Conservation (phyloP, 768 basidiomycete species). For the Pisolithus tinctorius region DNA sequence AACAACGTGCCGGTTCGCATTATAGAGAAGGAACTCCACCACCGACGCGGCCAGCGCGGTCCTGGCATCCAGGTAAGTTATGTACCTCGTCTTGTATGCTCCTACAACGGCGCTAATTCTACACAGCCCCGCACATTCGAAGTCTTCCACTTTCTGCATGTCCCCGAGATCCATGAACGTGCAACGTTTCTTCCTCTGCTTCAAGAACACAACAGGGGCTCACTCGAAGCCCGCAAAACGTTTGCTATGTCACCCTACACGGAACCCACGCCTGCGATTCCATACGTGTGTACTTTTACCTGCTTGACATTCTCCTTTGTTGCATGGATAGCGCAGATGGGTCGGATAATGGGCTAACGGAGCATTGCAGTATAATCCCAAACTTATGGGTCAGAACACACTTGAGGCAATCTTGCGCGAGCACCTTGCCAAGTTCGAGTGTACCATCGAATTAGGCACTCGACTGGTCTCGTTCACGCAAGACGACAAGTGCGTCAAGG, state of each 20-base stretch:
- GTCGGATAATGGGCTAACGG: not conserved
- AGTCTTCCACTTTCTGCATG: conserved; percentile 33
- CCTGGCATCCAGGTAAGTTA: not conserved
- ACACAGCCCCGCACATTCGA: conserved; percentile 39
- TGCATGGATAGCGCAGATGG: too few relatives aligned
- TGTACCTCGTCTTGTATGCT: not conserved
- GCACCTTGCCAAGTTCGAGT: conserved; percentile 17
- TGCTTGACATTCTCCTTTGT: too few relatives aligned
- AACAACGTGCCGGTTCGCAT: conserved; percentile 21
- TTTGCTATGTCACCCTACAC: not conserved
- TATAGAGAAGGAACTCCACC: conserved; percentile 7
- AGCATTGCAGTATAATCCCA: conserved; percentile 6
- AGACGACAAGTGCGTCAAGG: conserved; percentile 28
- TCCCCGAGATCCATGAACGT: conserved; percentile 30
- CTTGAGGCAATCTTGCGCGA: conserved; percentile 23
- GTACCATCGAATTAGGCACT: conserved; percentile 35
- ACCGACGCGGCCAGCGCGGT: conserved; percentile 3
- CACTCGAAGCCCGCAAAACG: conserved; percentile 11
- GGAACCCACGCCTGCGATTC: conserved; percentile 19
- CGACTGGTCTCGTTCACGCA: conserved; percentile 40
- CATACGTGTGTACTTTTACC: conserved; percentile 15
- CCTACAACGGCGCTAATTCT: not conserved
- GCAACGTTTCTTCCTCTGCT: conserved; percentile 23
- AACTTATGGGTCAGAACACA: conserved; percentile 17
- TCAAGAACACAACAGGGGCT: conserved; percentile 27